phyloP scores from a whole-genome alignment of 306 rosid genomes.

The Vigna unguiculata region DNA sequence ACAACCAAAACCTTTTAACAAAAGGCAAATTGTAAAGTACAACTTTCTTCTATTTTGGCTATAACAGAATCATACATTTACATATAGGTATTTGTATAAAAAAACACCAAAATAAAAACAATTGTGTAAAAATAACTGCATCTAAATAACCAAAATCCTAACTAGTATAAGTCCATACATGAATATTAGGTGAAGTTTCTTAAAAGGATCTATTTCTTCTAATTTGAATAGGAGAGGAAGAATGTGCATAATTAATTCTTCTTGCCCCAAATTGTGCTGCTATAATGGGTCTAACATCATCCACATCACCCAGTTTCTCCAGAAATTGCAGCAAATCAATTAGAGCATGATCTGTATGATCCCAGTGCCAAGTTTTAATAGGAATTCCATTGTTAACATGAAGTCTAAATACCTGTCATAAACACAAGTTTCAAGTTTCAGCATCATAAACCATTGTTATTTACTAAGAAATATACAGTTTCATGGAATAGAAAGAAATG shows the following conservation, averaged over 20 bases:
- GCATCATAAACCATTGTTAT: too few species aligned
- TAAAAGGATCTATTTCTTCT: conserved; percentile 3
- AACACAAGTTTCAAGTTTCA: conserved; percentile 39
- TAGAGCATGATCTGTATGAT: conserved; percentile 70
- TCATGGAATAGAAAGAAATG: too few species aligned
- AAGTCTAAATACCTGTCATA: conserved; percentile 73
- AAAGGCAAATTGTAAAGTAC: too few species aligned
- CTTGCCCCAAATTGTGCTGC: conserved; percentile 61
- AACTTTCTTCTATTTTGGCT: too few species aligned
- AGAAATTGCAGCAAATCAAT: conserved; percentile 78
- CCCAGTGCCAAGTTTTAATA: conserved; percentile 85
- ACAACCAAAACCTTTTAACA: too few species aligned
- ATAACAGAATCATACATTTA: too few species aligned
- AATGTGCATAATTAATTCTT: conserved; percentile 49
- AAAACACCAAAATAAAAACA: background rate
- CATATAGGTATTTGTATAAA: background rate
- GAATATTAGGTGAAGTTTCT: background rate
- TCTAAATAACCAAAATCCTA: background rate
- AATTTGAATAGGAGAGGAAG: background rate
- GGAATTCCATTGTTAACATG: conserved; percentile 93
- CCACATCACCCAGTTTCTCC: conserved; percentile 84
- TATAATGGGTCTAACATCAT: conserved; percentile 85
- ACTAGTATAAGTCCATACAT: background rate
- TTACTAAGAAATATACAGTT: too few species aligned
- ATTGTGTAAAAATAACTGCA: conserved; percentile 1